A percentile compares a stretch with the other conserved stretches of the same genome.
phyloP scores from a whole-genome alignment of 2,329 filamentous ascomycete species.

The Chaetomiaceae sp. region DNA sequence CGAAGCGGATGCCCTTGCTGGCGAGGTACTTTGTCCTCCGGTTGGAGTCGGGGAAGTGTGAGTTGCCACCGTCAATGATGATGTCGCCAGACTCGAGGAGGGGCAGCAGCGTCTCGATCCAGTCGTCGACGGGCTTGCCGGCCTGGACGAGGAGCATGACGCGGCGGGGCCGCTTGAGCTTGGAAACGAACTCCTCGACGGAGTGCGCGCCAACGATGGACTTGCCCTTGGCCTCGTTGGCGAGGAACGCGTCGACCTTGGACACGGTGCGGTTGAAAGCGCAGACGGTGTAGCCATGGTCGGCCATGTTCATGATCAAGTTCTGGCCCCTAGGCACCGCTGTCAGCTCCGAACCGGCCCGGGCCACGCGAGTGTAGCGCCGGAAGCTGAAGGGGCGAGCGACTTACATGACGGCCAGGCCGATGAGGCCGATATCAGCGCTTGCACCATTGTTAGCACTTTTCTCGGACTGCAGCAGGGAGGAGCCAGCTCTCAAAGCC shows the following conservation, averaged over 20 bases:
- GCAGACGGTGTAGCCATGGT: conserved; percentile 92
- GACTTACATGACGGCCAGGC: conserved; percentile 80
- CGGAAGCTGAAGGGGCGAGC: neutral
- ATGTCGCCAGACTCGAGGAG: conserved; percentile 83
- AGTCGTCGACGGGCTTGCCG: conserved; percentile 95
- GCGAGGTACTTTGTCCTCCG: conserved; percentile 86
- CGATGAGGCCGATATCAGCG: conserved; percentile 87
- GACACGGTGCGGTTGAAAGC: conserved; percentile 98
- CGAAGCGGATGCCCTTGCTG: conserved; percentile 85
- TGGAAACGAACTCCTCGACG: conserved; percentile 88
- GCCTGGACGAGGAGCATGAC: conserved; percentile 99
- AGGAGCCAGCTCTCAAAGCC: conserved; percentile 38
- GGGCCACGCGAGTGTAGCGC: neutral
- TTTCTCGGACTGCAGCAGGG: conserved; percentile 28
- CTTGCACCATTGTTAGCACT: conserved; percentile 57
- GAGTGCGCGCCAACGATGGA: conserved; percentile 89
- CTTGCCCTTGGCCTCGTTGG: conserved; percentile 91
- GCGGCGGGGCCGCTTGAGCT: conserved; percentile 94
- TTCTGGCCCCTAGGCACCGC: conserved; percentile 59
- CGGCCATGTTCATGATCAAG: conserved; percentile 83
- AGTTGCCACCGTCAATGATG: conserved; percentile 99
- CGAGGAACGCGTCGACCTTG: conserved; percentile 94
- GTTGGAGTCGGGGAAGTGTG: conserved; percentile 98
- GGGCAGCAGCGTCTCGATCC: conserved; percentile 91
- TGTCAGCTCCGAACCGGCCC: conserved; percentile 6